Conservation (phyloP, 371 early-diverging fungal species). For the Dichotomocladium elegans region DNA sequence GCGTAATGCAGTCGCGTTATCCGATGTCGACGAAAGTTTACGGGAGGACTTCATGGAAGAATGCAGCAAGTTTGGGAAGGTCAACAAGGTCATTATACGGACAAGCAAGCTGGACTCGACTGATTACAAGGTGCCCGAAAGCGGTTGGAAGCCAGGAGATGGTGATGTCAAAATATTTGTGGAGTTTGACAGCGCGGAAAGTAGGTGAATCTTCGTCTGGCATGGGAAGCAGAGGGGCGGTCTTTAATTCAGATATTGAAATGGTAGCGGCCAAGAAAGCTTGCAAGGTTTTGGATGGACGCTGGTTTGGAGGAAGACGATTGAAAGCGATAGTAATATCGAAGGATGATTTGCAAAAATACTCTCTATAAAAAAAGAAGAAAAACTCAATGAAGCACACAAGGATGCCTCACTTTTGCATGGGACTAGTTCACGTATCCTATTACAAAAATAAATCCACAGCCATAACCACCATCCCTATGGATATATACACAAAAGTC, state of each 20-base stretch:
- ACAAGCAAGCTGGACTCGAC: constrained; percentile 17
- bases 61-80: constrained; percentile 63
- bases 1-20: constrained; percentile 50
- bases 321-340: constrained; percentile 36
- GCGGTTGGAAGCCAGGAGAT: constrained; percentile 12
- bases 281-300: constrained; percentile 53
- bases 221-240: too few species aligned
- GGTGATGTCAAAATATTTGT: constrained; percentile 59
- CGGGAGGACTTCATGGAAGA: constrained; percentile 68
- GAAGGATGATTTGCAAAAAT: background rate
- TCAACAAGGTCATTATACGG: constrained; percentile 52
- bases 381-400: too few species aligned
- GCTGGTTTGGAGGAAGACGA: constrained; percentile 72
- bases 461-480: too few species aligned
- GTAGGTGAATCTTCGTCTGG: too few species aligned
- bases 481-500: too few species aligned
- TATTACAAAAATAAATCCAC: too few species aligned
- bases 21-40: constrained; percentile 67
- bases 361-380: too few species aligned
- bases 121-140: constrained; percentile 17
- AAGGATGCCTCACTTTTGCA: too few species aligned
- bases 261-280: constrained; percentile 56
- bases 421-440: too few species aligned
- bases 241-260: too few species aligned
- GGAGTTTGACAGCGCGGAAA: constrained; percentile 44